These are phyloP conservation scores for Gomphus sp. DNA, from an alignment of 1,284 basidiomycete species.

Conservation along the genomic window DNA sequence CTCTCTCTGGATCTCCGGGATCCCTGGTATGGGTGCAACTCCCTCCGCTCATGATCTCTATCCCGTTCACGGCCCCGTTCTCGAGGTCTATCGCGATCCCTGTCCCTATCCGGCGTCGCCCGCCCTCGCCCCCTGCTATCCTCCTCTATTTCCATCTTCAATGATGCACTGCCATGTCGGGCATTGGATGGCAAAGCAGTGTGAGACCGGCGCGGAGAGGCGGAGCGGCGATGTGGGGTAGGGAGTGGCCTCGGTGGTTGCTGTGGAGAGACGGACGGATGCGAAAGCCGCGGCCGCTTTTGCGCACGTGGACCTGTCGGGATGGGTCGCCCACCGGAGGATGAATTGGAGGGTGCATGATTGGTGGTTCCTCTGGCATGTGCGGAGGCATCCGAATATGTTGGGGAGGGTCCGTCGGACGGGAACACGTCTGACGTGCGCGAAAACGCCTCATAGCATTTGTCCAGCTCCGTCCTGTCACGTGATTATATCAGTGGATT, in stretches of 20 bases:
- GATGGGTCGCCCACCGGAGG: constrained; percentile 40
- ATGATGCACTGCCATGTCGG: background rate
- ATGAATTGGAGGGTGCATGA: constrained; percentile 28
- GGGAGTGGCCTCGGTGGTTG: constrained; percentile 15
- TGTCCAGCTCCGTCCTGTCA: constrained; percentile 51
- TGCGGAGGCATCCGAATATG: background rate
- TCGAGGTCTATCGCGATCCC: constrained; percentile 12
- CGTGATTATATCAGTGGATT: constrained; percentile 11
- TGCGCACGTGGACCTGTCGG: constrained; percentile 70
- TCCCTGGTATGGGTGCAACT: constrained; percentile 25
- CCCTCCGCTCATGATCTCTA: constrained; percentile 25
- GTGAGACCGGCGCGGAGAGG: constrained; percentile 10
- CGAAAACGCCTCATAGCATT: constrained; percentile 54
- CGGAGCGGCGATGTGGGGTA: constrained; percentile 5
- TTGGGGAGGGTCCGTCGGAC: constrained; percentile 25
- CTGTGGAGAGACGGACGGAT: constrained; percentile 37
- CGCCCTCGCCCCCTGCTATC: constrained; percentile 24
- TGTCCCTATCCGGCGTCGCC: background rate
- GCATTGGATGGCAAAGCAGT: background rate
- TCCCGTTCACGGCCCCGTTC: constrained; percentile 24
- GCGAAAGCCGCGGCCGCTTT: constrained; percentile 64
- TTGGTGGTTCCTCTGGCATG: constrained; percentile 14
- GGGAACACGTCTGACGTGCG: no score
- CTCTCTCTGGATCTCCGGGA: constrained; percentile 19
- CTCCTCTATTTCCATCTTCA: constrained; percentile 54